Evolutionary conservation across 306 rosid genomes (phyloP).

Genomic region (Rubus idaeus): DNA sequence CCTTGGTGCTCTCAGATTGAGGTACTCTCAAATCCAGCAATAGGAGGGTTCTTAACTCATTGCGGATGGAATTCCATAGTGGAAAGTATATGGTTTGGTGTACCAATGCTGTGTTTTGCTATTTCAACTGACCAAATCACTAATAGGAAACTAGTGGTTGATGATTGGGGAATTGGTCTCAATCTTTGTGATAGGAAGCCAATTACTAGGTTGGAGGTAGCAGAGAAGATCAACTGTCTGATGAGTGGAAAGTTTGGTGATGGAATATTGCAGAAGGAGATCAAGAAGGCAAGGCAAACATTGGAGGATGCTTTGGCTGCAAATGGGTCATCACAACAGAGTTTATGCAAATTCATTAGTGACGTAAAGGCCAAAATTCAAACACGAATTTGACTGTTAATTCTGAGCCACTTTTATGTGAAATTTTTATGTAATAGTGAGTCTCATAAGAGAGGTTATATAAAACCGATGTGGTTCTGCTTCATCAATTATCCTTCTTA

Average conservation of each 20-base stretch:
- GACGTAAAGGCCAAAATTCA: constrained; percentile 25
- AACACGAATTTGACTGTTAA: background rate
- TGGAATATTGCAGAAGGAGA: constrained; percentile 22
- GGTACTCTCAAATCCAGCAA: constrained; percentile 34
- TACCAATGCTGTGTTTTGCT: constrained; percentile 36
- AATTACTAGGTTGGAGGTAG: constrained; percentile 24
- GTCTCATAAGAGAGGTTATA: background rate
- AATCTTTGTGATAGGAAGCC: constrained; percentile 30
- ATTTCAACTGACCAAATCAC: constrained; percentile 26
- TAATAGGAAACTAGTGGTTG: constrained; percentile 37
- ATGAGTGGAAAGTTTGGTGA: constrained; percentile 24
- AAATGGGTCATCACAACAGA: constrained; percentile 26
- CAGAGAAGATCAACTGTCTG: constrained; percentile 25
- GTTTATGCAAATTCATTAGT: constrained; percentile 18
- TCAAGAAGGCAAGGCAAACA: constrained; percentile 6
- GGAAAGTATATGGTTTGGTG: constrained; percentile 35
- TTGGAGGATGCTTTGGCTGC: background rate
- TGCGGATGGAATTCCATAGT: constrained; percentile 43
- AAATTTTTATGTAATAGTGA: background rate
- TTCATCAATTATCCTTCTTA: background rate
- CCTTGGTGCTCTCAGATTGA: constrained; percentile 36
- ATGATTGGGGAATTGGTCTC: constrained; percentile 41
- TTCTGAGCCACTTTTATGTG: background rate
- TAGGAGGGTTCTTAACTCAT: constrained; percentile 37
- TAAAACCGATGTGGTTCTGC: background rate